Percentiles rank a stretch among this genome's conserved stretches.
Evolutionary conservation across 805 yeast genomes (phyloP).

Genomic region (Saccharomycopsis selenospora): DNA sequence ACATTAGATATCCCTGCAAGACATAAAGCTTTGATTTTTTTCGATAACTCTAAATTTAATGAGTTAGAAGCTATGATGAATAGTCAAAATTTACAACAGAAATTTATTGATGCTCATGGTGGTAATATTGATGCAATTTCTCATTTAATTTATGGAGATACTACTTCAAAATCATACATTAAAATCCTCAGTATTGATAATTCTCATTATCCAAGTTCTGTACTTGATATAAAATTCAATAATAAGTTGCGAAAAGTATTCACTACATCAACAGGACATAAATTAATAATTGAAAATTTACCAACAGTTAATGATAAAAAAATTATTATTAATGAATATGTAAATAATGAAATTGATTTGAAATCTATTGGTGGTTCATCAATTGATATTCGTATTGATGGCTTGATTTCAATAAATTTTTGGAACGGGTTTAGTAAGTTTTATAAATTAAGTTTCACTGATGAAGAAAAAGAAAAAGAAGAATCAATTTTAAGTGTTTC

Average conservation of each 20-base stretch:
- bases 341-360: slow-evolving; percentile 15
- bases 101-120: slow-evolving; percentile 28
- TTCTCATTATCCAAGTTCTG: slow-evolving; percentile 48
- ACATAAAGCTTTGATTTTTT: slow-evolving; percentile 10
- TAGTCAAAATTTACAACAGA: slow-evolving; percentile 18
- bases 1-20: slow-evolving; percentile 25
- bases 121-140: slow-evolving; percentile 23
- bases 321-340: slow-evolving; percentile 4
- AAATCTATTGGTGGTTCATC: slow-evolving; percentile 35
- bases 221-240: slow-evolving; percentile 37
- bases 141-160: slow-evolving; percentile 17
- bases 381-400: slow-evolving; percentile 23
- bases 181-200: slow-evolving; percentile 25
- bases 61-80: slow-evolving; percentile 22
- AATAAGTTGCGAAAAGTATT: slow-evolving; percentile 26
- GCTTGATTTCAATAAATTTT: slow-evolving; percentile 32
- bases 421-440: slow-evolving; percentile 47
- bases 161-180: slow-evolving; percentile 11
- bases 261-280: slow-evolving; percentile 44
- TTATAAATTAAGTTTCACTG: slow-evolving; percentile 23
- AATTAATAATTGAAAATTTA: slow-evolving; percentile 29
- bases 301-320: not conserved
- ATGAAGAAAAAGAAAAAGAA: too few species aligned
- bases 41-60: slow-evolving; percentile 28
- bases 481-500: too few species aligned